Conservation (phyloP, 177 flowering plant genomes). For the Vitis hybrid region DNA sequence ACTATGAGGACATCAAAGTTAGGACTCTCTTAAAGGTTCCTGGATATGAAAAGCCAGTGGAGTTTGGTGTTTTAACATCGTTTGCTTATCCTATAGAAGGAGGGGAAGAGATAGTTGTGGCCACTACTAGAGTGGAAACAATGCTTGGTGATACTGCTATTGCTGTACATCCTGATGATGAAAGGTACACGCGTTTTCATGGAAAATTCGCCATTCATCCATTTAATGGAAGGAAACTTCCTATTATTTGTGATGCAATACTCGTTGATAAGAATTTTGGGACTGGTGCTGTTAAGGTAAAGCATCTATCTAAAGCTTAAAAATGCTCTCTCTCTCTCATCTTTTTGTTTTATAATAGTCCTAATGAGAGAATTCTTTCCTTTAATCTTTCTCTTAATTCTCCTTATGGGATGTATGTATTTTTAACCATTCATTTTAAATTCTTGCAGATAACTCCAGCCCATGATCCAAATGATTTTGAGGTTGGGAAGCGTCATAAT, state of each 20-base stretch:
- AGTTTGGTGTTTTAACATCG: conserved; percentile 87
- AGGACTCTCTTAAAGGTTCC: conserved; percentile 73
- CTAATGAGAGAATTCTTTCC: neutral
- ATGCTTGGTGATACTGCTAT: conserved; percentile 98
- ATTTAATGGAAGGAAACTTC: conserved; percentile 83
- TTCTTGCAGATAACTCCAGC: conserved; percentile 87
- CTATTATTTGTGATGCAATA: conserved; percentile 74
- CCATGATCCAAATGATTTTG: conserved; percentile 98
- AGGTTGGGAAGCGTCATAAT: conserved; percentile 88
- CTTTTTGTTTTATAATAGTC: neutral
- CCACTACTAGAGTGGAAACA: conserved; percentile 96
- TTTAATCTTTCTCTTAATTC: neutral
- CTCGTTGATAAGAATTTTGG: conserved; percentile 90
- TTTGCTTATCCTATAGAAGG: conserved; percentile 94
- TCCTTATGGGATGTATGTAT: neutral
- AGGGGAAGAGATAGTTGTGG: conserved; percentile 82
- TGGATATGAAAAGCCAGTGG: conserved; percentile 73
- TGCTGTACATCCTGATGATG: conserved; percentile 86
- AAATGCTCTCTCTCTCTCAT: neutral
- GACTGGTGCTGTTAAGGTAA: conserved; percentile 97
- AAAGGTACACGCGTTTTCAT: conserved; percentile 73
- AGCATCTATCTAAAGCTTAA: neutral
- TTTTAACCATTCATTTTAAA: neutral
- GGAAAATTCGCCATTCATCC: conserved; percentile 91
- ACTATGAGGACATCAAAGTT: conserved; percentile 76